phyloP scores from a whole-genome alignment of 495 filamentous ascomycete genomes.

The Talaromyces nanjingensis region DNA sequence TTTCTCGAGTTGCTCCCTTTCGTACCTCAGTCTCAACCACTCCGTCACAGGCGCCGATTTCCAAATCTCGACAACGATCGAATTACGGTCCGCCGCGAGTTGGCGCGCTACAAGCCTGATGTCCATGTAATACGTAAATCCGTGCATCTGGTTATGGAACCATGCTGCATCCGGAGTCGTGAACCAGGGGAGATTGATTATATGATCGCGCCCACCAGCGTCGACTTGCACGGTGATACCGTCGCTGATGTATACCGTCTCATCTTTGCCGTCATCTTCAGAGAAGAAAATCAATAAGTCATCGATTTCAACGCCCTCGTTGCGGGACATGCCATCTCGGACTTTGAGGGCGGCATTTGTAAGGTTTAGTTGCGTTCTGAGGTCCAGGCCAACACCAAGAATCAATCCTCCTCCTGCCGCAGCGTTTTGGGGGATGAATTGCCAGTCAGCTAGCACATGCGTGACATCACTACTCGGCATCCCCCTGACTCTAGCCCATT shows the following conservation, averaged over 20 bases:
- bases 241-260: conserved; percentile 1
- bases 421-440: neutral
- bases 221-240: neutral
- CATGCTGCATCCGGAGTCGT: neutral
- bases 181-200: conserved; percentile 9
- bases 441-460: neutral
- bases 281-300: neutral
- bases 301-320: neutral
- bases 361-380: neutral
- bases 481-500: neutral
- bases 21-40: neutral
- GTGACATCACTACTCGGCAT: neutral
- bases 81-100: neutral
- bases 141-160: conserved; percentile 8
- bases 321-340: neutral
- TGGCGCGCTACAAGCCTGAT: neutral
- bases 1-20: neutral
- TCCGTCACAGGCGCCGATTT: conserved; percentile 2
- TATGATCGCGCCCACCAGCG: neutral
- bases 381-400: neutral
- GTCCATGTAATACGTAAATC: neutral
- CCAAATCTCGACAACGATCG: conserved; percentile 2
- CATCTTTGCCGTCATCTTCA: neutral
- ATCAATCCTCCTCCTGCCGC: neutral
- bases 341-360: conserved; percentile 3